Evolutionary conservation across 1,284 basidiomycete species (phyloP).

Genomic region (Microbotryum lychnidis-dioicae): DNA sequence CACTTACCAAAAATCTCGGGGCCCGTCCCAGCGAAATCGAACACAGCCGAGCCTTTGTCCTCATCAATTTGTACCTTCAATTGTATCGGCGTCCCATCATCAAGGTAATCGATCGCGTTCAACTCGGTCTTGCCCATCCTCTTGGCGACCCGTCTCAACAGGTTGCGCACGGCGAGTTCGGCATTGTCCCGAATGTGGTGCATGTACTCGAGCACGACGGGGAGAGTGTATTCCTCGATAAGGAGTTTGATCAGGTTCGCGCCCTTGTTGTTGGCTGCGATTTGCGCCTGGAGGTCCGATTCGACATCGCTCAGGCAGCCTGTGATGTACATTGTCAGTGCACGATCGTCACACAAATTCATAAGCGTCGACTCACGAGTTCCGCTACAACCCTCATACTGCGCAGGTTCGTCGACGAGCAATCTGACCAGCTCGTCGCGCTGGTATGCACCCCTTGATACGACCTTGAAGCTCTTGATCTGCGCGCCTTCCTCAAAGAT

Average conservation of each 20-base stretch:
- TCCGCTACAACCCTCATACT: slow-evolving; percentile 60
- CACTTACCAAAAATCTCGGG: slow-evolving; percentile 33
- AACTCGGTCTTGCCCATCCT: slow-evolving; percentile 51
- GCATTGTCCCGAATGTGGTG: slow-evolving; percentile 82
- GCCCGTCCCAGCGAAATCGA: slow-evolving; percentile 70
- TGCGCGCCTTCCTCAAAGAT: slow-evolving; percentile 92
- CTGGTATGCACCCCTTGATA: slow-evolving; percentile 72
- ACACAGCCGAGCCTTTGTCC: slow-evolving; percentile 64
- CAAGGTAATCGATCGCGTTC: slow-evolving; percentile 66
- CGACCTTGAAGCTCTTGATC: slow-evolving; percentile 81
- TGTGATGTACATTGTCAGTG: slow-evolving; percentile 21
- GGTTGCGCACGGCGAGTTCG: slow-evolving; percentile 74
- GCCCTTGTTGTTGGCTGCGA: slow-evolving; percentile 83
- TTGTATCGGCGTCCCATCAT: slow-evolving; percentile 80
- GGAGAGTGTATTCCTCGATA: slow-evolving; percentile 75
- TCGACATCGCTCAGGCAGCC: slow-evolving; percentile 67
- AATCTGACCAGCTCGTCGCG: slow-evolving; percentile 62
- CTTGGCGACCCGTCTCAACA: slow-evolving; percentile 68
- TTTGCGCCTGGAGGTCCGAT: slow-evolving; percentile 89
- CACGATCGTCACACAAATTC: no score
- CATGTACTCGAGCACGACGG: slow-evolving; percentile 89
- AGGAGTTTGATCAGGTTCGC: slow-evolving; percentile 47
- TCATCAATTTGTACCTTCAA: slow-evolving; percentile 73
- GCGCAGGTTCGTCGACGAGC: slow-evolving; percentile 77
- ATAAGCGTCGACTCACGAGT: neutral